Percentiles rank a stretch among this genome's conserved stretches.
Evolutionary conservation across 208 protist genomes (phyloP).

Genomic region (Ichthyophonus hoferi): DNA sequence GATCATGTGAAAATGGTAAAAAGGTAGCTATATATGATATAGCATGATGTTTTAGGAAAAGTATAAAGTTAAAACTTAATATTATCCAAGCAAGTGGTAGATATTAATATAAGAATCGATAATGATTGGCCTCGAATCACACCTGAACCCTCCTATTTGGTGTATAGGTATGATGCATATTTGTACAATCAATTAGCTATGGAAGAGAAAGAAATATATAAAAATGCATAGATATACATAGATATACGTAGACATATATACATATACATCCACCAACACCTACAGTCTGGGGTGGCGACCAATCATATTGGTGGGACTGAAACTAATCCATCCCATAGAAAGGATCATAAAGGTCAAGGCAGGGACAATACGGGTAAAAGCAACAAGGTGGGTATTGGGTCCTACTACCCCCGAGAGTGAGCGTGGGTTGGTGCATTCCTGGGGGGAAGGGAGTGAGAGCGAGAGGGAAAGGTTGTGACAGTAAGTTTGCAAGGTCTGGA

Average conservation of each 20-base stretch:
- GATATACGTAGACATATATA: neutral
- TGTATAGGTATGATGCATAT: too few relatives aligned
- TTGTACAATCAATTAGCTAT: too few relatives aligned
- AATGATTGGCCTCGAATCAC: too few relatives aligned
- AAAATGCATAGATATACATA: neutral
- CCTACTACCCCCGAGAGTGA: neutral
- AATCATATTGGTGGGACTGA: constrained; percentile 16
- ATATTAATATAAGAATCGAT: too few relatives aligned
- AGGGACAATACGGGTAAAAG: neutral
- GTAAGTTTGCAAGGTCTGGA: too few relatives aligned
- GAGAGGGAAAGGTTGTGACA: neutral
- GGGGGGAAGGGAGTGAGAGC: neutral
- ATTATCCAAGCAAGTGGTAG: too few relatives aligned
- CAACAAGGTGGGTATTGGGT: neutral
- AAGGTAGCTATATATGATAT: too few relatives aligned
- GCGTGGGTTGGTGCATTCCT: neutral
- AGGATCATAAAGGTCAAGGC: neutral
- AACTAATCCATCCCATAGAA: neutral
- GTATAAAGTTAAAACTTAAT: too few relatives aligned
- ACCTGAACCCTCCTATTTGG: too few relatives aligned
- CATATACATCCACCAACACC: constrained; percentile 4
- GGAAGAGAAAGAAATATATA: neutral
- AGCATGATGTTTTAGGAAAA: too few relatives aligned
- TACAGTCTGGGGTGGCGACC: neutral
- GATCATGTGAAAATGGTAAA: too few relatives aligned